Conservation (phyloP, 1,139 yeast genomes). For the Suhomyces wounanorum region DNA sequence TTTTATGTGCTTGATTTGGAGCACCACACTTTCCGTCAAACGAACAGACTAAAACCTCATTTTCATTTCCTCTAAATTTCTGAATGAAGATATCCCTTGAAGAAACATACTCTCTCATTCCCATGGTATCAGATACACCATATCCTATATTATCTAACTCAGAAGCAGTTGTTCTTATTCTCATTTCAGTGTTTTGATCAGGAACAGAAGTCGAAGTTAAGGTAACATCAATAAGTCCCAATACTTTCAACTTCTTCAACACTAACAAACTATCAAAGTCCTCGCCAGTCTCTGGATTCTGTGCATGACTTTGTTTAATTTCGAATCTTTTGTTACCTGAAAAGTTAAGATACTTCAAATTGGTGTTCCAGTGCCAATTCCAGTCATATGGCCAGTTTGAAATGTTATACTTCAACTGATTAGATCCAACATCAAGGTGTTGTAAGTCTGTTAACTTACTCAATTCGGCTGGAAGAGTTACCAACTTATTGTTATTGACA, state of each 20-base stretch:
- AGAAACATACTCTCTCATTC: slow-evolving; percentile 65
- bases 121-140: slow-evolving; percentile 90
- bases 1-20: slow-evolving; percentile 61
- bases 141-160: slow-evolving; percentile 75
- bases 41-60: slow-evolving; percentile 70
- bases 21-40: slow-evolving; percentile 80
- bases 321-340: slow-evolving; percentile 93
- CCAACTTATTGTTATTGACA: slow-evolving; percentile 82
- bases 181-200: slow-evolving; percentile 79
- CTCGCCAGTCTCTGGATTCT: slow-evolving; percentile 48
- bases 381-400: slow-evolving; percentile 96
- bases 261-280: slow-evolving; percentile 78
- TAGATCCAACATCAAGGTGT: slow-evolving; percentile 88
- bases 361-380: slow-evolving; percentile 92
- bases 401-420: slow-evolving; percentile 85
- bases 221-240: slow-evolving; percentile 95
- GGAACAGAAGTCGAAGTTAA: slow-evolving; percentile 83
- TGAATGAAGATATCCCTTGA: slow-evolving; percentile 86
- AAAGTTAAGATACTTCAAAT: slow-evolving; percentile 77
- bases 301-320: slow-evolving; percentile 62
- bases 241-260: slow-evolving; percentile 65
- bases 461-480: slow-evolving; percentile 86
- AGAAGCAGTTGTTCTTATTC: slow-evolving; percentile 93
- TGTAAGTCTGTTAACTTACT: slow-evolving; percentile 65
- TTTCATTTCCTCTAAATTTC: slow-evolving; percentile 80